Conservation (phyloP, 345 rosid genomes). For the rapeseed (Brassica napus) region DNA sequence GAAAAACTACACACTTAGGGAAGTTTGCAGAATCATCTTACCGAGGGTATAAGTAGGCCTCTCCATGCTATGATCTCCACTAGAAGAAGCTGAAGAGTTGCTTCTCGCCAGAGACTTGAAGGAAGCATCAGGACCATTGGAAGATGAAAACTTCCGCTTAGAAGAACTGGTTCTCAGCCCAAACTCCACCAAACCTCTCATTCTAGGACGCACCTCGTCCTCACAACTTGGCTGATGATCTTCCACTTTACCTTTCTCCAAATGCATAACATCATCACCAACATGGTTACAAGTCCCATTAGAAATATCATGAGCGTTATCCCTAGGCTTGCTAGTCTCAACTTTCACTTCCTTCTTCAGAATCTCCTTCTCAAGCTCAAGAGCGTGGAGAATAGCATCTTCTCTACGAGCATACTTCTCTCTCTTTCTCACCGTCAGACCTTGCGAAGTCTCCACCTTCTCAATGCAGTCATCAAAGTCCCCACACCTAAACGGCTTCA, state of each 20-base stretch:
- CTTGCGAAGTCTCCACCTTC: slow-evolving; percentile 78
- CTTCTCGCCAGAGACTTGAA: slow-evolving; percentile 46
- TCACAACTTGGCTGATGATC: slow-evolving; percentile 49
- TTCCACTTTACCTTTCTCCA: slow-evolving; percentile 41
- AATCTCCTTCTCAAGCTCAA: slow-evolving; percentile 84
- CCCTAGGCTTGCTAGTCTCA: slow-evolving; percentile 43
- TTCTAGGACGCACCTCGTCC: slow-evolving; percentile 61
- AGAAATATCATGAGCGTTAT: slow-evolving; percentile 45
- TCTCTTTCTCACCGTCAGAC: slow-evolving; percentile 80
- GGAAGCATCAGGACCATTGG: slow-evolving; percentile 50
- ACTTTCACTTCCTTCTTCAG: slow-evolving; percentile 56
- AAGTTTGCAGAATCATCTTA: slow-evolving; percentile 49
- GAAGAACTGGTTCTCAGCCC: slow-evolving; percentile 61
- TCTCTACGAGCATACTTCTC: slow-evolving; percentile 99
- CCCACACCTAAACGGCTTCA: slow-evolving; percentile 93
- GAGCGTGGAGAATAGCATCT: slow-evolving; percentile 99
- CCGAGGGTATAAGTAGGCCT: slow-evolving; percentile 54
- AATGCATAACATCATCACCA: slow-evolving; percentile 26
- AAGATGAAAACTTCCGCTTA: slow-evolving; percentile 56
- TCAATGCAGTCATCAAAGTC: slow-evolving; percentile 96
- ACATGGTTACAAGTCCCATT: slow-evolving; percentile 36
- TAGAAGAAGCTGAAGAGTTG: slow-evolving; percentile 49
- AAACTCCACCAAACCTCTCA: slow-evolving; percentile 88
- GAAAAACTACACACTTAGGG: too few species aligned
- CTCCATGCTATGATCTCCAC: slow-evolving; percentile 52